These are phyloP conservation scores for Phaeotremella fagi DNA, from an alignment of 768 basidiomycete genomes.

Conservation along the genomic window DNA sequence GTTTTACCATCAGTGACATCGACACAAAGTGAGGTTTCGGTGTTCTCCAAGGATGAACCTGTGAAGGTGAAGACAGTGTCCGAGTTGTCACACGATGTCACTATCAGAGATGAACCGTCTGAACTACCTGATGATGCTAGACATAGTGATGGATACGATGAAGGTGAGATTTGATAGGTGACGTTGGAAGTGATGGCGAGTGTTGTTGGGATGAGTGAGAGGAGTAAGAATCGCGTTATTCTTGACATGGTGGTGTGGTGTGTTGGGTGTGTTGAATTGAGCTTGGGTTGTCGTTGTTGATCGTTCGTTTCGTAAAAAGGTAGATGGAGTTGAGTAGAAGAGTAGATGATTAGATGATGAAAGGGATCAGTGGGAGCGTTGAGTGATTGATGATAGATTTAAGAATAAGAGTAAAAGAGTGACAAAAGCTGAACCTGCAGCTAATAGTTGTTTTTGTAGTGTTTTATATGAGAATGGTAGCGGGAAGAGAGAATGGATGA, in stretches of 20 bases:
- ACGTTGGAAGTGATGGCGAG: slow-evolving; percentile 9
- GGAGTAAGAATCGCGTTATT: slow-evolving; percentile 13
- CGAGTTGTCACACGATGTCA: slow-evolving; percentile 25
- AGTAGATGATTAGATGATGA: slow-evolving; percentile 1
- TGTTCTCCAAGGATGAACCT: slow-evolving; percentile 22
- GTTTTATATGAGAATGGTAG: neutral
- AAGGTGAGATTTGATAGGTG: slow-evolving; percentile 33
- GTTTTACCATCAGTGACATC: slow-evolving; percentile 31
- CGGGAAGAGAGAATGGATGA: neutral
- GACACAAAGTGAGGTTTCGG: slow-evolving; percentile 25
- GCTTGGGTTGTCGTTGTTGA: neutral
- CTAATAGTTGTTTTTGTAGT: neutral
- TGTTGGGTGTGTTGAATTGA: neutral
- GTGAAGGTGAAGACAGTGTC: slow-evolving; percentile 29
- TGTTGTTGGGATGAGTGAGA: slow-evolving; percentile 18
- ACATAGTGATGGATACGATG: slow-evolving; percentile 27
- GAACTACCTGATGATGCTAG: slow-evolving; percentile 18
- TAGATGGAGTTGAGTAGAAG: slow-evolving; percentile 4
- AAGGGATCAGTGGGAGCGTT: neutral
- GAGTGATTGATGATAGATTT: slow-evolving; percentile 3
- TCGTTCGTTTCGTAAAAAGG: slow-evolving; percentile 1
- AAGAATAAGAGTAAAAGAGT: neutral
- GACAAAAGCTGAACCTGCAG: neutral
- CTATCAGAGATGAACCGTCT: slow-evolving; percentile 28
- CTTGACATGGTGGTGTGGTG: slow-evolving; percentile 10